A percentile compares a stretch with the other conserved stretches of the same genome.
Conservation (phyloP, 352 stramenopile genomes). For the Pythium sp. region DNA sequence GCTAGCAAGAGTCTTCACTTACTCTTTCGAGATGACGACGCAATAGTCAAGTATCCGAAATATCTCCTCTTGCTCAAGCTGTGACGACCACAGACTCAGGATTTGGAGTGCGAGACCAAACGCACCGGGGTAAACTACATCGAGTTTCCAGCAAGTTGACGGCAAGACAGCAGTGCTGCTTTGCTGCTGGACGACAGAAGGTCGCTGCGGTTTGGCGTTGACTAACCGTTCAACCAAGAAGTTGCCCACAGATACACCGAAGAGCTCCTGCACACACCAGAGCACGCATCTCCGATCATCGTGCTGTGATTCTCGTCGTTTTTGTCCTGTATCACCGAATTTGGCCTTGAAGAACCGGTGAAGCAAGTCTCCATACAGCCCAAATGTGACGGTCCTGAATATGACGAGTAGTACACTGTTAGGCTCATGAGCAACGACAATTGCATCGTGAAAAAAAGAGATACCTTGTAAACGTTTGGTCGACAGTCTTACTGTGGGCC, state of each 20-base stretch:
- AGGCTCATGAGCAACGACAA: not conserved
- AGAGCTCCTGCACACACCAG: conserved; percentile 4
- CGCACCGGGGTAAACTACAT: conserved; percentile 21
- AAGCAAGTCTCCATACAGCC: conserved; percentile 29
- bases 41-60: conserved; percentile 20
- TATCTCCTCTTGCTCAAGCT: conserved; percentile 12
- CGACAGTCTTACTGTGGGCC: conserved; percentile 1
- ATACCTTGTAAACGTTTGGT: conserved; percentile 16
- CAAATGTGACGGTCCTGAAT: conserved; percentile 25
- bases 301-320: not conserved
- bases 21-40: conserved; percentile 4
- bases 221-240: not conserved
- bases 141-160: not conserved
- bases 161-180: not conserved
- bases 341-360: conserved; percentile 15
- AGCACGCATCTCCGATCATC: conserved; percentile 1
- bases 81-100: conserved; percentile 20
- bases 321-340: not conserved
- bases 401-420: not conserved
- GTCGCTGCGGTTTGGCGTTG: not conserved
- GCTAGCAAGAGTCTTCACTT: not conserved
- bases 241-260: conserved; percentile 7
- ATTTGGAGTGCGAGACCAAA: conserved; percentile 31
- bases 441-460: not conserved
- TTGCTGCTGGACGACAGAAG: conserved; percentile 1